Evolutionary conservation across 1,139 yeast genomes (phyloP).

Genomic region (Eremothecium sinecaudum): DNA sequence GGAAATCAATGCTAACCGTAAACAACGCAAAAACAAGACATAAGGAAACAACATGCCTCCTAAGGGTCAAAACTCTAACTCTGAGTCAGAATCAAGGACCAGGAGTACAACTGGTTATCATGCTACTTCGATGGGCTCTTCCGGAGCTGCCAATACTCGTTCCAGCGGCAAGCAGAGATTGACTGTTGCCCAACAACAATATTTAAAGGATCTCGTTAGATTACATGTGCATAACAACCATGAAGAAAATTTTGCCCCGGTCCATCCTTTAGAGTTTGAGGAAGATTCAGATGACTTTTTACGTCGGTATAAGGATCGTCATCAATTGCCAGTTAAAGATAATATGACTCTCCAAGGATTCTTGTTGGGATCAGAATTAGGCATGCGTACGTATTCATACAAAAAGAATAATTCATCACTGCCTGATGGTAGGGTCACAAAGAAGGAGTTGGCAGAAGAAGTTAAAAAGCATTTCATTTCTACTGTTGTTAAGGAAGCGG

Average conservation of each 20-base stretch:
- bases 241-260: slow-evolving; percentile 15
- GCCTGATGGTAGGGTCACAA: slow-evolving; percentile 23
- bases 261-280: slow-evolving; percentile 25
- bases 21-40: background rate
- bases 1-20: no score
- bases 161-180: slow-evolving; percentile 23
- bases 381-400: slow-evolving; percentile 25
- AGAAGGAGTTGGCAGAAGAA: slow-evolving; percentile 22
- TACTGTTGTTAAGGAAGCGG: slow-evolving; percentile 24
- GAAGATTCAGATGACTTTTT: slow-evolving; percentile 27
- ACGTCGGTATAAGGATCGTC: slow-evolving; percentile 29
- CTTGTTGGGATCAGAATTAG: slow-evolving; percentile 27
- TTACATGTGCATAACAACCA: slow-evolving; percentile 28
- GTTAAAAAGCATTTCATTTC: slow-evolving; percentile 26
- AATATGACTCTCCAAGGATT: slow-evolving; percentile 28
- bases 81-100: slow-evolving; percentile 25
- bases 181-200: slow-evolving; percentile 29
- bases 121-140: slow-evolving; percentile 1
- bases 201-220: slow-evolving; percentile 23
- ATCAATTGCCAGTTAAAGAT: slow-evolving; percentile 22
- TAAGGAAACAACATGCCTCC: slow-evolving; percentile 9
- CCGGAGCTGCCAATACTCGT: slow-evolving; percentile 10
- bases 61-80: slow-evolving; percentile 16
- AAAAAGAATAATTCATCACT: slow-evolving; percentile 17
- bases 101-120: slow-evolving; percentile 8